A percentile compares a stretch with the other conserved stretches of the same genome.
Conservation (phyloP, 306 rosid species). For the Gastrolobium villosum region DNA sequence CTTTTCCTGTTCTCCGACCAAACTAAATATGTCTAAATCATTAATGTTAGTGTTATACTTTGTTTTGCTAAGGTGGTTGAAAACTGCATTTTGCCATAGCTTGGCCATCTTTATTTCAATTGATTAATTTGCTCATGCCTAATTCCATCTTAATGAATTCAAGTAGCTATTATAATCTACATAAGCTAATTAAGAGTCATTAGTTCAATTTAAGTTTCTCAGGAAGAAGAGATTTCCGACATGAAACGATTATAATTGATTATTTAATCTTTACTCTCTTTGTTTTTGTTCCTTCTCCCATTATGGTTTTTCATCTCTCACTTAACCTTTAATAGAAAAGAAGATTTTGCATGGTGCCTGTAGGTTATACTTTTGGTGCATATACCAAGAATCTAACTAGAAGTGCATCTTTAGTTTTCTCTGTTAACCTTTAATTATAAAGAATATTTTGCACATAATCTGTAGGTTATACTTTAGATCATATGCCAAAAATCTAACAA, state of each 20-base stretch:
- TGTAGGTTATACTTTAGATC: constrained; percentile 6
- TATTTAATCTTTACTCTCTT: neutral
- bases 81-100: constrained; percentile 27
- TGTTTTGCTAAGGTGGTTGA: neutral
- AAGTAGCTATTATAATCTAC: constrained; percentile 28
- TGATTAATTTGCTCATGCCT: constrained; percentile 16
- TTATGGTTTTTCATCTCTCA: neutral
- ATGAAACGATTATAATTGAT: constrained; percentile 11
- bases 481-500: constrained; percentile 7
- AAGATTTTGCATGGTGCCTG: neutral
- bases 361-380: constrained; percentile 12
- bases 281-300: too few relatives aligned
- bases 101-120: constrained; percentile 21
- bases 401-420: neutral
- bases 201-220: constrained; percentile 11
- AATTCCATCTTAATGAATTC: neutral
- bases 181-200: constrained; percentile 30
- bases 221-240: constrained; percentile 23
- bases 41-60: constrained; percentile 4
- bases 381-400: neutral
- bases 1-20: constrained; percentile 29
- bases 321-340: neutral
- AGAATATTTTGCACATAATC: neutral
- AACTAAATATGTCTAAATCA: constrained; percentile 12
- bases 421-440: neutral